Evolutionary conservation across 805 yeast genomes (phyloP), one percentile per base, ranked within the genome.

Genomic region (Henningerozyma blattae): DNA sequence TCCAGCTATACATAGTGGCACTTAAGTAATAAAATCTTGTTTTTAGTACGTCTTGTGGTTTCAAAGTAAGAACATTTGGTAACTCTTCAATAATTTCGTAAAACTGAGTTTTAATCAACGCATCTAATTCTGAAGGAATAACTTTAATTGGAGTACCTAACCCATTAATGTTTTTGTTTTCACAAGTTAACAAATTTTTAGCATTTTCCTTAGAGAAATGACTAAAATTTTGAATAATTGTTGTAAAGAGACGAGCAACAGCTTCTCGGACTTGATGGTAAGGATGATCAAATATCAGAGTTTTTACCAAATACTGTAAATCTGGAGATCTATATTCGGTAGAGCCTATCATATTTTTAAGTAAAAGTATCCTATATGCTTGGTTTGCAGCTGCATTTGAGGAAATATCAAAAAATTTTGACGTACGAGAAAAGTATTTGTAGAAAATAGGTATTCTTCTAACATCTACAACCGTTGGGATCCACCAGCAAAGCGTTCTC

Each of bases 401-500:
- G 22, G 62, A 62, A 22, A 52, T 52, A 33, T 68, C 70, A 14
- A 76, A 40, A 10, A 53, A 32, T 12, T 42, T 48, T 4, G 64
- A 54, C 34, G 76, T 67, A 20, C 65, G 56, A 18, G 67, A 53
- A 10, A 80, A 55, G 5, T 59, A 56, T 27, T 59, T 49, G 18
- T 65, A 53, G 2, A 78, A 49, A 12, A 65, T 64, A 12, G 78
- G 75, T 34, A 71, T 67, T 36, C 94, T 66, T 47, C 94, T 68
- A 33, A 65, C 41, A 50, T 81, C 91, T 30, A 73, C 61, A 43
- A 70, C 77, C 0, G 72, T 54, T 1, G 84, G 78, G 1, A 73
- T 49, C 79, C 83, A 78, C 77, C 82, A 77, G 3, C 77, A 61
- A 34, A 82, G 70, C 0, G 83, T 67, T 22, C 65, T 64, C 95